Evolutionary conservation across 352 stramenopile genomes (phyloP), one percentile per base, ranked within the genome.

Genomic region (Globisporangium polare): DNA sequence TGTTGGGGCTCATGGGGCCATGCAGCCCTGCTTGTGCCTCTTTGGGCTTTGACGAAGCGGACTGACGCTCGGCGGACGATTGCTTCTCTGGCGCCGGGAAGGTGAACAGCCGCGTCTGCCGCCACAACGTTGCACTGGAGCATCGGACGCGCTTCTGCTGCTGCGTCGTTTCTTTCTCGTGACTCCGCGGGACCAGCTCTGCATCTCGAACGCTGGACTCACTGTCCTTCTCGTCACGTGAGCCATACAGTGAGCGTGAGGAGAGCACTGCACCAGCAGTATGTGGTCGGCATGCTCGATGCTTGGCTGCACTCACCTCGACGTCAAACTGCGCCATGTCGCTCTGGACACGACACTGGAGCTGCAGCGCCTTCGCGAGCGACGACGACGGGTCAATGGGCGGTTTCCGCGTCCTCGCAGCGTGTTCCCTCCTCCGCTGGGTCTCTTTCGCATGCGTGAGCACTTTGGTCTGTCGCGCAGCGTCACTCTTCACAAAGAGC

Each of bases 91-190:
- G 53, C 6, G 69, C 31, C 53, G 69, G 56, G 26, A 88, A 66
- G 22, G 77, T 77, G 35, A 80, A 67, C 22, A 88, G 63, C 24
- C 74, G 65, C 24, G 69, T 70, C 57, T 85, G 78, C 31, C 78
- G 74, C 56, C 72, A 74, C 58, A 88, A 65, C 29, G 67, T 74
- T 6, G 73, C 74, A 45, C 73, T 83, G 24, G 69, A 82, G 20
- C 75, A 85, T 5, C 69, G 73, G 0, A 85, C 55, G 26, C 41
- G 2, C 12, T 43, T 59, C 3, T 37, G 54, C 3, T 37, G 54
- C 24, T 51, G 58, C n/a, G 4, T 20, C 26, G 18, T 56, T 31
- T 18, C 57, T 20, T 26, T 49, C 22, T 27, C 53, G 17, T 6
- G 3, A 18, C 6, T 33, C 22, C 5, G 5, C 8, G 45, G n/a